Evolutionary conservation across 805 yeast genomes (phyloP).

Genomic region (Cyberlindnera veronae): DNA sequence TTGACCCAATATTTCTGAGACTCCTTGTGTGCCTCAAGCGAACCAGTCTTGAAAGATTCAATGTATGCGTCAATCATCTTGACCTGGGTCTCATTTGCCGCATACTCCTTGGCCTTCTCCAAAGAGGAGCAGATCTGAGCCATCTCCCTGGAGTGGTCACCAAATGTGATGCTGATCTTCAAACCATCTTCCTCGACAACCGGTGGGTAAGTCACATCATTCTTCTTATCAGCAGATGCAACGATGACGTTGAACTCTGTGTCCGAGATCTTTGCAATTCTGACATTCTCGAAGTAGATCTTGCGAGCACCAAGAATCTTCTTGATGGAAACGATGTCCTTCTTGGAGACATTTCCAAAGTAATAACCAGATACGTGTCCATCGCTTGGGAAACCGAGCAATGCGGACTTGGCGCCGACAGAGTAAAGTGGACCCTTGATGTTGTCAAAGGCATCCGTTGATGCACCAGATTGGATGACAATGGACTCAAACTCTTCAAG

Average conservation of each 20-base stretch:
- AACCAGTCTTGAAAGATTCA: conserved; percentile 73
- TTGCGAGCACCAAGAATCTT: conserved; percentile 58
- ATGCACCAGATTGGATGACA: conserved; percentile 37
- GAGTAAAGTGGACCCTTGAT: conserved; percentile 50
- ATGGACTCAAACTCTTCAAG: conserved; percentile 46
- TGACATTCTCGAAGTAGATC: conserved; percentile 76
- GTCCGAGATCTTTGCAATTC: conserved; percentile 56
- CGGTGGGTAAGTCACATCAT: conserved; percentile 54
- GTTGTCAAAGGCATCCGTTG: conserved; percentile 31
- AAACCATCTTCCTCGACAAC: conserved; percentile 38
- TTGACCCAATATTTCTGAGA: conserved; percentile 88
- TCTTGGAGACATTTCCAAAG: conserved; percentile 48
- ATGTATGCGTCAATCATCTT: conserved; percentile 65
- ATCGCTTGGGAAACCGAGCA: conserved; percentile 75
- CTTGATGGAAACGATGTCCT: conserved; percentile 66
- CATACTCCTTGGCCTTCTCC: conserved; percentile 52
- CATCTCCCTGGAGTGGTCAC: conserved; percentile 74
- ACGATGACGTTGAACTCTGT: conserved; percentile 55
- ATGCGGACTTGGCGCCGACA: conserved; percentile 41
- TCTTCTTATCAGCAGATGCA: conserved; percentile 57
- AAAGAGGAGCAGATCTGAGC: conserved; percentile 52
- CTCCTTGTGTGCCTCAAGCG: conserved; percentile 79
- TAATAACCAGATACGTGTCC: conserved; percentile 80
- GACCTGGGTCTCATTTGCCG: conserved; percentile 69
- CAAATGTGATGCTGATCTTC: conserved; percentile 56